Conservation (phyloP, 257 asterid species). For the Hygrophila difformis region DNA sequence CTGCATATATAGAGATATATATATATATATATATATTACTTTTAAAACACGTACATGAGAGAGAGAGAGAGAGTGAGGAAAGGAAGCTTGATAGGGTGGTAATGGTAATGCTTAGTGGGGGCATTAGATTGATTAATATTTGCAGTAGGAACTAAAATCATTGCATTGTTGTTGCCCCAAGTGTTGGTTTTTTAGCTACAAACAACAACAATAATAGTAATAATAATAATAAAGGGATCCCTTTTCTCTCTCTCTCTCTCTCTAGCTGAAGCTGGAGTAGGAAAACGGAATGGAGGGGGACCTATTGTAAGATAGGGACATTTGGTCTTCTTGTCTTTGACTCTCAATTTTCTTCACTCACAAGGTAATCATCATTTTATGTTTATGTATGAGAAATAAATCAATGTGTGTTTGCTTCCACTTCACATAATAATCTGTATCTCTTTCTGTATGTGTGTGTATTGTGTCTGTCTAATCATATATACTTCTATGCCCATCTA, state of each 20-base stretch:
- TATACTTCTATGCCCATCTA: too few relatives aligned
- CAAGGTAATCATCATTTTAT: conserved; percentile 71
- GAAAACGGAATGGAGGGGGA: conserved; percentile 94
- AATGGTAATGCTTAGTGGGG: conserved; percentile 34
- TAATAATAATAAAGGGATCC: not conserved
- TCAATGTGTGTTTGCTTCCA: conserved; percentile 72
- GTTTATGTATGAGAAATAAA: conserved; percentile 36
- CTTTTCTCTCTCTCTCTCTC: not conserved
- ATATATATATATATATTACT: too few relatives aligned
- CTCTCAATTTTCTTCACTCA: conserved; percentile 94
- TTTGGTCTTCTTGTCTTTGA: conserved; percentile 81
- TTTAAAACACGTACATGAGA: conserved; percentile 12
- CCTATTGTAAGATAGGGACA: conserved; percentile 42
- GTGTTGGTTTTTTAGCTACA: too few relatives aligned
- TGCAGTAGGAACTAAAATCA: not conserved
- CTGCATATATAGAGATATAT: not conserved
- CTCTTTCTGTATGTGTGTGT: too few relatives aligned
- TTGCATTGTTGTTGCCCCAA: too few relatives aligned
- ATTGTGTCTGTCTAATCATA: conserved; percentile 38
- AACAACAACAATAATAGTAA: too few relatives aligned
- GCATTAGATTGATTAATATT: conserved; percentile 1
- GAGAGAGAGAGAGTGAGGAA: conserved; percentile 18
- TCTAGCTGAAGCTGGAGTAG: conserved; percentile 2
- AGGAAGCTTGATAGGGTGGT: conserved; percentile 40
- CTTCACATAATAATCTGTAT: conserved; percentile 64